These are phyloP conservation scores for Lactifluus volemus DNA, from an alignment of 768 basidiomycete genomes.

Conservation along the genomic window DNA sequence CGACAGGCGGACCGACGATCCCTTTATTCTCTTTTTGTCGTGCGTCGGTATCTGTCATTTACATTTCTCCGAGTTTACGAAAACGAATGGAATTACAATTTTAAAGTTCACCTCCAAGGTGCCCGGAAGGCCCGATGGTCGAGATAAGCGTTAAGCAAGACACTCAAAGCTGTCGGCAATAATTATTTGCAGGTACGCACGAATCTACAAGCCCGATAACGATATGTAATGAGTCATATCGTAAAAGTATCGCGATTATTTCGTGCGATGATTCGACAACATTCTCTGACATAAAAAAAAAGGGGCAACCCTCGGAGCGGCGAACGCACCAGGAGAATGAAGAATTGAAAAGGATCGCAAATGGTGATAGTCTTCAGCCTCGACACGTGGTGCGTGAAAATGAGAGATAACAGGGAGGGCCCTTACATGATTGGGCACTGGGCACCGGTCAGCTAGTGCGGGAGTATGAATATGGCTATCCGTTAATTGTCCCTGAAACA, in stretches of 20 bases:
- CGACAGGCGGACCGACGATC: neutral
- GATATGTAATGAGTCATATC: neutral
- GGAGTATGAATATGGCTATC: neutral
- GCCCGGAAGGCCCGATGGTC: constrained; percentile 1
- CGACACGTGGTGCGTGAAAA: neutral
- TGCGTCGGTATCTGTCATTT: neutral
- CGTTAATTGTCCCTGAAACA: neutral
- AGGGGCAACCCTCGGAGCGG: neutral
- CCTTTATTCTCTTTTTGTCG: neutral
- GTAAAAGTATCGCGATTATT: neutral
- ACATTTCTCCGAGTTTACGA: neutral
- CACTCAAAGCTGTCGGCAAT: neutral
- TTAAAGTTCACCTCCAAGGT: constrained; percentile 4
- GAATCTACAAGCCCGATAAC: neutral
- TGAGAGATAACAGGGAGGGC: neutral
- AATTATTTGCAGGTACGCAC: neutral
- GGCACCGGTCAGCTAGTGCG: neutral
- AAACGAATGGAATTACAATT: neutral
- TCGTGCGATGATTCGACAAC: neutral
- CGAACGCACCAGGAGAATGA: neutral
- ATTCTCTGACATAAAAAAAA: neutral
- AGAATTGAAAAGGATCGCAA: no score
- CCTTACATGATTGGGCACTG: neutral
- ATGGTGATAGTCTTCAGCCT: neutral
- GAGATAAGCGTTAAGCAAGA: constrained; percentile 7